Percentiles rank a stretch among this genome's conserved stretches.
phyloP scores from a whole-genome alignment of 2,329 filamentous ascomycete genomes.

The Zymoseptoria crescenta region DNA sequence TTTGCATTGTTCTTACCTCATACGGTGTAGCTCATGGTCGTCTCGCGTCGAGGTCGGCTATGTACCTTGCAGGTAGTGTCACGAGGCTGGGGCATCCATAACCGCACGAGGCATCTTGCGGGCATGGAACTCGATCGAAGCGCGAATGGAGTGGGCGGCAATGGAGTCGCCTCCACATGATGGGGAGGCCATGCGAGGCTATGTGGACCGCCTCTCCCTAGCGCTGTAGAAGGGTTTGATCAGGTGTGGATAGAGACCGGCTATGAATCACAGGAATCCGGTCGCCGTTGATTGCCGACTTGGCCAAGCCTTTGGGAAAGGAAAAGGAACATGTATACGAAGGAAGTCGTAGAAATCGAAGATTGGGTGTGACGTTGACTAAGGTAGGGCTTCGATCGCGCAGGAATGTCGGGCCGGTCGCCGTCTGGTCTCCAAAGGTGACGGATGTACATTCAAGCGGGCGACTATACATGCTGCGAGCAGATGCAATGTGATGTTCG shows the following conservation, averaged over 20 bases:
- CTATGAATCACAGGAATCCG: too few relatives aligned
- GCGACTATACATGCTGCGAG: too few relatives aligned
- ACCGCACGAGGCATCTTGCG: background rate
- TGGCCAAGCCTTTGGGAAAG: too few relatives aligned
- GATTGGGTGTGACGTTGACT: too few relatives aligned
- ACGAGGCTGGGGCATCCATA: background rate
- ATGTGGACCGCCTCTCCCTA: background rate
- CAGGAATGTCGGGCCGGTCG: too few relatives aligned
- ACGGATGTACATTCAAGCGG: too few relatives aligned
- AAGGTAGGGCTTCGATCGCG: too few relatives aligned
- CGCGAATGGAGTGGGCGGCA: background rate
- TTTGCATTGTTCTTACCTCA: background rate
- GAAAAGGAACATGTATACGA: too few relatives aligned
- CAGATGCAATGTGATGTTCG: too few relatives aligned
- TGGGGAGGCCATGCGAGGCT: background rate
- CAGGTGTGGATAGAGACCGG: background rate
- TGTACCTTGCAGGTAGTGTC: background rate
- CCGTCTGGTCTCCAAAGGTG: too few relatives aligned
- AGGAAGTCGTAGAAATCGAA: too few relatives aligned
- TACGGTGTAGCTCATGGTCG: background rate
- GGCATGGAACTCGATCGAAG: background rate
- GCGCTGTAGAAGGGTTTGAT: background rate
- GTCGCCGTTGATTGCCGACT: too few relatives aligned
- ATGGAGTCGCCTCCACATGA: background rate
- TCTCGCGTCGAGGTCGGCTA: background rate